phyloP scores from a whole-genome alignment of 495 filamentous ascomycete genomes.

The Xylaria castorea region DNA sequence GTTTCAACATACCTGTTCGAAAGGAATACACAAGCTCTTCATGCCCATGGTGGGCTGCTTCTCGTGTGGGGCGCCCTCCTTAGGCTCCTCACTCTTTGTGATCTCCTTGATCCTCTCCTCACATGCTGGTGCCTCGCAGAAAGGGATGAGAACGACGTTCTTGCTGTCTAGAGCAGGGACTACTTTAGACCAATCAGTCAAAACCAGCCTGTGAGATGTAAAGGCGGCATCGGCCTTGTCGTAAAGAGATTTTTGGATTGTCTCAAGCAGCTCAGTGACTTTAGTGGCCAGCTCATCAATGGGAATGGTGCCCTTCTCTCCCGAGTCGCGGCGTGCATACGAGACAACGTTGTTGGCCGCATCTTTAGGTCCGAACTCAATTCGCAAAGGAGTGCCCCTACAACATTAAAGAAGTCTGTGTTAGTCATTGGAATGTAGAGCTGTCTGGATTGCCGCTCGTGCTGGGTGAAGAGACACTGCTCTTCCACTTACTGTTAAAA shows the following conservation, averaged over 20 bases:
- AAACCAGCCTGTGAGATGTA: conserved; percentile 74
- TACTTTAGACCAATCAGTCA: conserved; percentile 90
- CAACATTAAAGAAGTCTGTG: background rate
- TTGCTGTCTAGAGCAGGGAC: conserved; percentile 85
- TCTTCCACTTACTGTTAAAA: conserved; percentile 17
- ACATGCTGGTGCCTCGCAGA: conserved; percentile 80
- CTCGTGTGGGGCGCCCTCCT: conserved; percentile 68
- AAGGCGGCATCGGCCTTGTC: conserved; percentile 79
- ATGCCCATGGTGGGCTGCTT: conserved; percentile 94
- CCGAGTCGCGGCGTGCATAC: conserved; percentile 85
- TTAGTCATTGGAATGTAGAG: background rate
- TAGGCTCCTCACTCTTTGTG: conserved; percentile 71
- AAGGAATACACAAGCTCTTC: conserved; percentile 96
- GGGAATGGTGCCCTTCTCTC: conserved; percentile 75
- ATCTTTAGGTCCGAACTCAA: conserved; percentile 96
- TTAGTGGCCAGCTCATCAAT: conserved; percentile 72
- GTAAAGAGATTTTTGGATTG: conserved; percentile 87
- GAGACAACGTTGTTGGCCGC: conserved; percentile 81
- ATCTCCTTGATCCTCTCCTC: conserved; percentile 94
- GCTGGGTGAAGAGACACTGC: background rate
- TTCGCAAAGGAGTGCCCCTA: conserved; percentile 81
- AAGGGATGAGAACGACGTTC: conserved; percentile 88
- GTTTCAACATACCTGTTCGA: conserved; percentile 67
- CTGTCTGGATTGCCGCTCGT: background rate
- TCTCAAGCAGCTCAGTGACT: conserved; percentile 81